Conservation (phyloP, 306 rosid species). For the Cicer bijugum region DNA sequence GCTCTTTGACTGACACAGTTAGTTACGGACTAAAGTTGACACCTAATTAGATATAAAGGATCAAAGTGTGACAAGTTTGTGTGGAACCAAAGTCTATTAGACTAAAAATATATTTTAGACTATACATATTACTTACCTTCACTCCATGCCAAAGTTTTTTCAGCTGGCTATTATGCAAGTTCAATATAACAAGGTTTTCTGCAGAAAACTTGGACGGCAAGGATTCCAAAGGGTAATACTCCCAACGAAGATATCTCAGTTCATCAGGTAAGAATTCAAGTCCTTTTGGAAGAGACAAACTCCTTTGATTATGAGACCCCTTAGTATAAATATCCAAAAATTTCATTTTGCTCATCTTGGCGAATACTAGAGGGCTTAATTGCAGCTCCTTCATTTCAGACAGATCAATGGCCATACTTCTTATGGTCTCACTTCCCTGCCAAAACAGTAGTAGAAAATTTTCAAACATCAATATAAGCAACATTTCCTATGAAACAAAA, state of each 20-base stretch:
- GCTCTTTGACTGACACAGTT: not conserved
- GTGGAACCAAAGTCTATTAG: not conserved
- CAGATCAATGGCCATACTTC: not conserved
- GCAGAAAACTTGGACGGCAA: not conserved
- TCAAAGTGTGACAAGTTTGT: not conserved
- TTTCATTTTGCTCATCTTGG: not conserved
- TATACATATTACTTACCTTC: not conserved
- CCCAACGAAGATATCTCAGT: conserved; percentile 12
- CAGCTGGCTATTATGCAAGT: not conserved
- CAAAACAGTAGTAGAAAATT: not conserved
- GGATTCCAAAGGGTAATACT: conserved; percentile 3
- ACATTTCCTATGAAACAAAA: too few species aligned
- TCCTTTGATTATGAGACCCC: not conserved
- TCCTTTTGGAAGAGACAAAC: not conserved
- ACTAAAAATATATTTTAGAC: not conserved
- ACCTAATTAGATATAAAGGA: not conserved
- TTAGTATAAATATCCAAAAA: conserved; percentile 1
- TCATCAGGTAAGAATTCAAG: not conserved
- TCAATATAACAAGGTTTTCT: not conserved
- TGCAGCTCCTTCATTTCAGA: conserved; percentile 9
- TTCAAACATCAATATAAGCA: not conserved
- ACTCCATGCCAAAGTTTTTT: conserved; percentile 1
- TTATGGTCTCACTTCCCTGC: conserved; percentile 1
- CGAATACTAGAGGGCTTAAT: not conserved
- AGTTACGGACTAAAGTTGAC: not conserved